Base-by-base conservation (phyloP, 768 basidiomycete genomes). In the Tephrocybe sp. region DNA sequence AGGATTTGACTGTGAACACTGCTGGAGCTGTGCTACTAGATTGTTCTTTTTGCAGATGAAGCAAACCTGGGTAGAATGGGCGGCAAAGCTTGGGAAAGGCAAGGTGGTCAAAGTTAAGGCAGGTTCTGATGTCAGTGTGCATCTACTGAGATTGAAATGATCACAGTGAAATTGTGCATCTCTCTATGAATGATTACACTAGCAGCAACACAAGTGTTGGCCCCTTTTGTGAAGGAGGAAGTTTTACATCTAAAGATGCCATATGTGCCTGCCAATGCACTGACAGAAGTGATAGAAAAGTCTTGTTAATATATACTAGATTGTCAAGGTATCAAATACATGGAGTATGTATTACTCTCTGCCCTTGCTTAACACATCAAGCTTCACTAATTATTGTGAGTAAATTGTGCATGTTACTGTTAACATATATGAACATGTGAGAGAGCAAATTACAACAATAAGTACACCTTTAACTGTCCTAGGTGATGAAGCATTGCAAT, bases 401-500 rank as follows among this genome's bases (percentile, higher is more conserved):
- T 61, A 3, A 67, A 69, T 52, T 76, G 71, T n/a, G 75, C 69
- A 55, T 73, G 75, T 56, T 79, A 76, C 78, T 79, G 47, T 30
- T 21, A 45, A 34, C 44, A 18, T 44, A 42, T 24, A 26, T 37
- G 51, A 30, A 56, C 31, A 12, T 26, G n/a, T 30, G 47, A 42
- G 19, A 7, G 19, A 11, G 9, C 15, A 36, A 39, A 27, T 19
- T 30, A 35, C 24, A 44, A 47, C 1, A 35, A 35, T 38, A 11
- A 24, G 64, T 70, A 26, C 43, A 91, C 90, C 75, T 81, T 88
- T 37, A 92, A 68, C 48, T 87, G 74, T 24, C 64, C 59, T 43
- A 93, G 69, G 56, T 81, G 83, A 63, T 92, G 87, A 37, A 85
- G 82, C 24, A 81, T 80, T 2, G 89, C 86, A 21, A 92, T 85